Base-by-base conservation (phyloP, 805 yeast genomes). In the Starmerella scarabaei region DNA sequence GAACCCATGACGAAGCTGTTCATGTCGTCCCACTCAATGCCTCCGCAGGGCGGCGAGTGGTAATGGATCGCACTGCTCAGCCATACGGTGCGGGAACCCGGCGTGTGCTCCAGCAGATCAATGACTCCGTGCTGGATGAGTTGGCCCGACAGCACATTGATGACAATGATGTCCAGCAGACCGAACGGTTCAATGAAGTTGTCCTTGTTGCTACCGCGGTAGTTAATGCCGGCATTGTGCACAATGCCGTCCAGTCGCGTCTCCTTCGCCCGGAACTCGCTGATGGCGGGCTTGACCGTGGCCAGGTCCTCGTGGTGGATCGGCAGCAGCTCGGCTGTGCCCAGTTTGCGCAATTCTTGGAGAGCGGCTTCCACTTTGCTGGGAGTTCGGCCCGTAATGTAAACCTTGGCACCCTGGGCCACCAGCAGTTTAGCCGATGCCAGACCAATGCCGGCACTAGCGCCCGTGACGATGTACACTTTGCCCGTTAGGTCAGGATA, bases 81-180 rank as follows among this genome's bases (percentile, higher is more conserved):
- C 66, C 72, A 70, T 7, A 71, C 58, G 23, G 68, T 56, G 33
- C 75, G 57, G 2, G 41, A 40, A 23, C 53, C 44, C 2, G 66
- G 60, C 1, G 72, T 58, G 14, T 54, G 48, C 18, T 59, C 40
- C 18, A 71, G 42, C 3, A 67, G 40, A 4, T 66, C 66, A 21
- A 36, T 37, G 17, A 53, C 28, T 23, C 39, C 35, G 37, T 56
- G 54, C 42, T 68, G 65, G 18, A 71, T 52, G 18, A 69, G 48
- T 33, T 62, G 67, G 23, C 68, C 71, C 3, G 69, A 72, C 7
- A 72, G 44, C 5, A 53, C 65, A 49, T 71, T 72, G 38, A 69
- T 59, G 38, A 66, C 69, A 19, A 64, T 39, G 36, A 69, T 72
- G 38, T 59, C 65, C 16, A 47, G 37, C 7, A 31, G 29, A 4